These are phyloP conservation scores for Rhododendron kiyosumense DNA, from an alignment of 148 eudicot genomes.

Conservation along the genomic window DNA sequence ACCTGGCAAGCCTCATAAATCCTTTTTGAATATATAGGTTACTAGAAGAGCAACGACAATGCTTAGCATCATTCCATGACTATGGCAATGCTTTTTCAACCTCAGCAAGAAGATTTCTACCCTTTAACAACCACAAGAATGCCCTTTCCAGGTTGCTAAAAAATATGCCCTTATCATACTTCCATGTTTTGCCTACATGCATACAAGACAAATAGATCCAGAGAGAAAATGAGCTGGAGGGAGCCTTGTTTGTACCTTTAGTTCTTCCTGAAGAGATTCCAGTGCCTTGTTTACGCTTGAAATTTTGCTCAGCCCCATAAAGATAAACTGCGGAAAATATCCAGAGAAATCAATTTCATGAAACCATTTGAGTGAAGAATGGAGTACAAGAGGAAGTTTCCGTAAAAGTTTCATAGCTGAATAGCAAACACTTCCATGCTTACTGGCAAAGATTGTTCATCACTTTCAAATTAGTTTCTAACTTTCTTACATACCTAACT, in stretches of 20 bases:
- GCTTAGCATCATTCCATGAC: neutral
- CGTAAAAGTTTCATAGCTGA: neutral
- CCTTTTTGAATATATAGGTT: neutral
- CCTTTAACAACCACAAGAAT: neutral
- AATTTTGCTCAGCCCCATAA: constrained; percentile 34
- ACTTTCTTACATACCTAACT: neutral
- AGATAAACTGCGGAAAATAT: constrained; percentile 34
- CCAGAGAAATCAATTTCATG: constrained; percentile 6
- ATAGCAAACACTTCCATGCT: neutral
- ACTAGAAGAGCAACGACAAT: neutral
- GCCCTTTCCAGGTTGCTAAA: neutral
- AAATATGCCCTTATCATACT: neutral
- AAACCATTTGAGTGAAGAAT: constrained; percentile 2
- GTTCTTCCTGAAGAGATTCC: constrained; percentile 39
- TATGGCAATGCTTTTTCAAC: neutral
- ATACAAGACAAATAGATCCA: neutral
- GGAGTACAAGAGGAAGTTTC: neutral
- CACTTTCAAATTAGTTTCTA: neutral
- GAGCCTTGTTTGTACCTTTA: constrained; percentile 33
- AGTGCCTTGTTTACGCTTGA: constrained; percentile 24
- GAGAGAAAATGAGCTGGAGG: neutral
- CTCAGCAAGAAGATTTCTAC: neutral
- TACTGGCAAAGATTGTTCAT: neutral
- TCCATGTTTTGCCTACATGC: neutral
- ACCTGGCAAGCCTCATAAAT: neutral